Base-by-base conservation (phyloP, 106 monocot species). In the Vanilla planifolia region DNA sequence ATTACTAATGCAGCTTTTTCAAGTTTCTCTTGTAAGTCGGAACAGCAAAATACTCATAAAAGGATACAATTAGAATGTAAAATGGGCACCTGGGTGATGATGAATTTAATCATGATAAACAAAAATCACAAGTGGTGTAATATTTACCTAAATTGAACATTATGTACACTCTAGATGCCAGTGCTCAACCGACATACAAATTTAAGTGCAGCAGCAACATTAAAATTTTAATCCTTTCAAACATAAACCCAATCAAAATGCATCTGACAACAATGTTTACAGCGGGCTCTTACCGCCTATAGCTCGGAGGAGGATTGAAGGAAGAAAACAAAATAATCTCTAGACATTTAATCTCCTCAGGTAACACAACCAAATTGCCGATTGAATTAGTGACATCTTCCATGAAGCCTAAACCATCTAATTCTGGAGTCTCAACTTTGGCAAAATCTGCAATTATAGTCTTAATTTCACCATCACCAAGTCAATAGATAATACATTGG, bases 281-380 rank as follows among this genome's bases (percentile, higher is more conserved):
- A 50, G 15, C 63, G 63, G 17, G 46, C 4, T 6, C 36, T 65
- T 67, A 98, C 98, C 86, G 81, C 56, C 98, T 85, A 65, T 92
- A 85, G 79, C 70, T 88, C 48, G 91, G 98, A 77, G 98, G 88
- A 67, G 98, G 98, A 51, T 98, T 98, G 37, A 98, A 88, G 27
- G 98, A 88, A 68, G 98, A 98, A 79, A 88, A 92, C 40, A 79
- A 72, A 55, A 98, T 73, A 67, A 72, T 88, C 29, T 85, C 88
- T 32, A 85, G 43, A 57, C 92, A 98, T 63, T 75, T 77, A 33
- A 98, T 68, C 30, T 88, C 85, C 46, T 74, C 70, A 30, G 60
- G 56, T 51, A 77, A 56, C 27, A 67, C 25, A 21, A 80, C 30
- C 56, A 92, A 68, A 70, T 86, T 82, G 33, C 66, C 29, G 47